These are phyloP conservation scores for Trametes cingulata DNA, from an alignment of 768 basidiomycete genomes.

Conservation along the genomic window DNA sequence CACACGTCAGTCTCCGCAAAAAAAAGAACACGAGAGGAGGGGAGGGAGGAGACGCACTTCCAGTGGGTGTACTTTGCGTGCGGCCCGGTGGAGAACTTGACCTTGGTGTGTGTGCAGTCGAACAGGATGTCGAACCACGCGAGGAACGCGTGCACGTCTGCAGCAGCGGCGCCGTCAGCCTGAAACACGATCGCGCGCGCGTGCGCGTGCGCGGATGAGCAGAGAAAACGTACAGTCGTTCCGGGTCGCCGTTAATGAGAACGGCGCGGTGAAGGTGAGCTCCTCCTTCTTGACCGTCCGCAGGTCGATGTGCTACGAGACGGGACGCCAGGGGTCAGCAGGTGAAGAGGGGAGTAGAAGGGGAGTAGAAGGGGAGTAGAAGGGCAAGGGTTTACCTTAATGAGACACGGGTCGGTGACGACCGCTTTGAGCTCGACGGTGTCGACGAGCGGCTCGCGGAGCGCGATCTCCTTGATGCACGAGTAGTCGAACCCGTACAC, in stretches of 20 bases:
- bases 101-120: slow-evolving; percentile 93
- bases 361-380: no score
- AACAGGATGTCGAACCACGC: slow-evolving; percentile 99
- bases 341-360: background rate
- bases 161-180: background rate
- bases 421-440: slow-evolving; percentile 98
- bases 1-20: background rate
- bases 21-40: background rate
- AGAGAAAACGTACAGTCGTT: slow-evolving; percentile 80
- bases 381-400: slow-evolving; percentile 62
- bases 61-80: slow-evolving; percentile 96
- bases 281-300: slow-evolving; percentile 94
- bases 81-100: slow-evolving; percentile 95
- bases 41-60: slow-evolving; percentile 67
- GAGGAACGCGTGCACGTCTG: slow-evolving; percentile 96
- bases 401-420: slow-evolving; percentile 85
- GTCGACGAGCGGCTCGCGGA: slow-evolving; percentile 95
- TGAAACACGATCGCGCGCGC: background rate
- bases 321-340: slow-evolving; percentile 1
- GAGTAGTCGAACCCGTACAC: slow-evolving; percentile 99
- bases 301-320: slow-evolving; percentile 79
- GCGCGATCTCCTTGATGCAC: slow-evolving; percentile 98
- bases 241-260: slow-evolving; percentile 78
- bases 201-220: background rate
- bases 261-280: slow-evolving; percentile 80